Conservation (phyloP, 495 filamentous ascomycete genomes). For the Bryoglossum gracile region DNA sequence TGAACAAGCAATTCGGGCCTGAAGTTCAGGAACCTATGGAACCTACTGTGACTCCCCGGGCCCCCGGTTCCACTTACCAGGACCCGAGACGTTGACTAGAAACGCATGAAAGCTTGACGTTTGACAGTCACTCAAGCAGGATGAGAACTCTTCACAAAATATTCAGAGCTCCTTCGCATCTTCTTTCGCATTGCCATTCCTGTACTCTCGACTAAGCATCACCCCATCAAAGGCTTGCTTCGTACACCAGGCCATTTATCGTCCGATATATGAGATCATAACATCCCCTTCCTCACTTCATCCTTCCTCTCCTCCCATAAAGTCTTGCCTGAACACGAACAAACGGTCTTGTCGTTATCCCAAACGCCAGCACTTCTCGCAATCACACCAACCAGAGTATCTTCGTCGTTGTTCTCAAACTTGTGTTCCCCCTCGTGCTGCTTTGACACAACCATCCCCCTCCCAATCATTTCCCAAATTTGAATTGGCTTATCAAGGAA, state of each 20-base stretch:
- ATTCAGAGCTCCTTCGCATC: not conserved
- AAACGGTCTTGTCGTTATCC: slow-evolving; percentile 98
- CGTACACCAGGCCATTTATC: slow-evolving; percentile 15
- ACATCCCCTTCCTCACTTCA: slow-evolving; percentile 78
- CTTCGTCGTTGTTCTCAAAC: slow-evolving; percentile 61
- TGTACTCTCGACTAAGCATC: slow-evolving; percentile 6
- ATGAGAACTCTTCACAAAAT: not conserved
- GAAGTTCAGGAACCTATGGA: too few relatives aligned
- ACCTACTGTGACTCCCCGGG: too few relatives aligned
- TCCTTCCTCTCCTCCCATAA: slow-evolving; percentile 96
- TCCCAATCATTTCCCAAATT: slow-evolving; percentile 92
- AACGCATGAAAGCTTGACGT: slow-evolving; percentile 22
- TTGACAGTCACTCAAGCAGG: slow-evolving; percentile 8
- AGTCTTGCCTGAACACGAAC: slow-evolving; percentile 92
- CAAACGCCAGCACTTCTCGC: slow-evolving; percentile 91
- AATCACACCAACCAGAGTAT: slow-evolving; percentile 86
- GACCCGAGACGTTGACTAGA: slow-evolving; percentile 11
- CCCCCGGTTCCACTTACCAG: slow-evolving; percentile 1
- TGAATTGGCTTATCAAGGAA: slow-evolving; percentile 76
- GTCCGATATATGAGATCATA: slow-evolving; percentile 25
- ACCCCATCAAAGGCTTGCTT: slow-evolving; percentile 2
- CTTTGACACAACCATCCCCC: slow-evolving; percentile 74
- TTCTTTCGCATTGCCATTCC: slow-evolving; percentile 12
- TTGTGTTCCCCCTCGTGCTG: slow-evolving; percentile 40
- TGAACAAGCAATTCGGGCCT: slow-evolving; percentile 19